phyloP scores from a whole-genome alignment of 2,329 filamentous ascomycete species.

The Anisogramma anomala region DNA sequence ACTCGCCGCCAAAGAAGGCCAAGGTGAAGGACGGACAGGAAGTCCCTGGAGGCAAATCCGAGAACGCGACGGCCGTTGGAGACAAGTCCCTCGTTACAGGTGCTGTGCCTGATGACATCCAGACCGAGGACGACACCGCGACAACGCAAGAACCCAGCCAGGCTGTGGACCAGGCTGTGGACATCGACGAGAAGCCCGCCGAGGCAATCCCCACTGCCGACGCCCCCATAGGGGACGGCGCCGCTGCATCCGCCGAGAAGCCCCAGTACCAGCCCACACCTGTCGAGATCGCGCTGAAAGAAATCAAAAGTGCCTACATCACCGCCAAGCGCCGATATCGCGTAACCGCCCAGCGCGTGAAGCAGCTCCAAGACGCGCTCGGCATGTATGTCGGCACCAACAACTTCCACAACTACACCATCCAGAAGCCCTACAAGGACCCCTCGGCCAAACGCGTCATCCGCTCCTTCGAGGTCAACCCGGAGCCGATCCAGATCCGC shows the following conservation, averaged over 20 bases:
- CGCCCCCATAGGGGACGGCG: slow-evolving; percentile 1
- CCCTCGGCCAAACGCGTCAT: slow-evolving; percentile 82
- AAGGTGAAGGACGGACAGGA: slow-evolving; percentile 2
- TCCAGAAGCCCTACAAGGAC: slow-evolving; percentile 73
- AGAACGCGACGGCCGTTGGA: background rate
- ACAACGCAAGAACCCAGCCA: slow-evolving; percentile 10
- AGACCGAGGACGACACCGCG: background rate
- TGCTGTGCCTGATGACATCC: background rate
- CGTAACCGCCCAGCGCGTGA: slow-evolving; percentile 58
- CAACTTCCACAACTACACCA: slow-evolving; percentile 97
- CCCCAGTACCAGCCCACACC: slow-evolving; percentile 30
- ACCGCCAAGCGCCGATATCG: slow-evolving; percentile 76
- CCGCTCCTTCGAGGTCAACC: slow-evolving; percentile 76
- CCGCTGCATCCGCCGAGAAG: slow-evolving; percentile 10
- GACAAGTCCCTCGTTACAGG: background rate
- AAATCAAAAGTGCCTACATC: slow-evolving; percentile 72
- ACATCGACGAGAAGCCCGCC: slow-evolving; percentile 1
- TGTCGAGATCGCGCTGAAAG: slow-evolving; percentile 54
- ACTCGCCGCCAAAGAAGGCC: slow-evolving; percentile 4
- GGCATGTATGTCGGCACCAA: slow-evolving; percentile 68
- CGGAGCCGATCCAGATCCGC: slow-evolving; percentile 68
- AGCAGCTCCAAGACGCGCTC: slow-evolving; percentile 65
- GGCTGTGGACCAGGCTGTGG: slow-evolving; percentile 5
- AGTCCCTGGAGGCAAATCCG: no score
- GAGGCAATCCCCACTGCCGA: background rate